Conservation (phyloP, 805 yeast genomes). For the Ogataea angusta region DNA sequence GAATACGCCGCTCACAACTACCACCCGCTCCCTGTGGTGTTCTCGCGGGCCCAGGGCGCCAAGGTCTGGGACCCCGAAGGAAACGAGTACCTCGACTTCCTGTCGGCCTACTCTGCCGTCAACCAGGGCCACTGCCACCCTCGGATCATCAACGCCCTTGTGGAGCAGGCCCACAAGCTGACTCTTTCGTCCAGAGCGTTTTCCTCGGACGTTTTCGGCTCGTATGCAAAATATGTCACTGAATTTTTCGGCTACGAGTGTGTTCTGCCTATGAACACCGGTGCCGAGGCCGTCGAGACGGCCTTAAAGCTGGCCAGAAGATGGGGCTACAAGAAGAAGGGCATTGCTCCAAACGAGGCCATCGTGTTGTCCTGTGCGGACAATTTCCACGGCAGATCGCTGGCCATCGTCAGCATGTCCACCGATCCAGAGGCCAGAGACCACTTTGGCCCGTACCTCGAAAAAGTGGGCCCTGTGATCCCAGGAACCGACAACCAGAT, state of each 20-base stretch:
- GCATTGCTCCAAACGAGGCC: constrained; percentile 79
- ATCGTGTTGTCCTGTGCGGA: constrained; percentile 82
- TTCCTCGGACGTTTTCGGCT: constrained; percentile 83
- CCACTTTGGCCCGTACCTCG: constrained; percentile 85
- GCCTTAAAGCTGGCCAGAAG: constrained; percentile 91
- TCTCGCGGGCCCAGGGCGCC: constrained; percentile 83
- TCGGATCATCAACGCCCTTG: constrained; percentile 76
- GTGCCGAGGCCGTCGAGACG: constrained; percentile 98
- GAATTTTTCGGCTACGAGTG: constrained; percentile 87
- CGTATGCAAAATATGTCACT: constrained; percentile 81
- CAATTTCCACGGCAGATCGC: constrained; percentile 95
- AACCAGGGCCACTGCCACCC: constrained; percentile 99
- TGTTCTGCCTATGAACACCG: constrained; percentile 97
- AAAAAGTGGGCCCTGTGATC: constrained; percentile 77
- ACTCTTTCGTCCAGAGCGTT: constrained; percentile 92
- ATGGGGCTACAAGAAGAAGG: constrained; percentile 92
- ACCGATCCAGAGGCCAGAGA: constrained; percentile 92
- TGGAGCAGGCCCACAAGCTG: constrained; percentile 80
- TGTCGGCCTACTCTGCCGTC: constrained; percentile 94
- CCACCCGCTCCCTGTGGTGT: constrained; percentile 94
- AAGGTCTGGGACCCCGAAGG: constrained; percentile 99
- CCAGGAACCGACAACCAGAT: constrained; percentile 66
- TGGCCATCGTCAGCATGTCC: constrained; percentile 93
- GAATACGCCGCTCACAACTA: constrained; percentile 94
- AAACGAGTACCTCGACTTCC: constrained; percentile 84